These are phyloP conservation scores for Mucor racemosus DNA, from an alignment of 371 early-diverging fungal species.

Conservation along the genomic window DNA sequence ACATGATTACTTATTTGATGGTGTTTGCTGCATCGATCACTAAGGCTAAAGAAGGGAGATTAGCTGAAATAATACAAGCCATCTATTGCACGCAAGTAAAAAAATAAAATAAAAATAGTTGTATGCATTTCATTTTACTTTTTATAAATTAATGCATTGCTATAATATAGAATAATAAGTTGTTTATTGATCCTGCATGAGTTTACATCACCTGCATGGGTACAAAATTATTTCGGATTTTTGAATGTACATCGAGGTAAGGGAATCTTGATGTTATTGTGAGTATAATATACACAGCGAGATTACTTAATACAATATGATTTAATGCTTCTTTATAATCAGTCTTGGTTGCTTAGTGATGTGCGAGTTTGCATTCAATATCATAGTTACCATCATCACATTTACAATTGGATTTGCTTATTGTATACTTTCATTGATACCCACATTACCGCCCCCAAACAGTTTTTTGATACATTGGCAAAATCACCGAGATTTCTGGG, in stretches of 20 bases:
- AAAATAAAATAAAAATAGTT: background rate
- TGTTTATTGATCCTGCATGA: constrained; percentile 37
- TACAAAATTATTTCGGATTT: constrained; percentile 43
- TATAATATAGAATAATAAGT: constrained; percentile 25
- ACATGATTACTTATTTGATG: constrained; percentile 33
- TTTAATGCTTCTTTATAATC: too few relatives aligned
- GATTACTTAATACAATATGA: too few relatives aligned
- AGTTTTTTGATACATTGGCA: constrained; percentile 42
- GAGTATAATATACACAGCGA: constrained; percentile 9
- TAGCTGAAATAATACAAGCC: constrained; percentile 43
- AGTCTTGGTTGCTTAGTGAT: constrained; percentile 48
- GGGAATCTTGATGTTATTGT: constrained; percentile 44
- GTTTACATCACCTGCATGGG: constrained; percentile 28
- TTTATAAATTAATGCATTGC: background rate
- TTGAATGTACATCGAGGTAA: constrained; percentile 40
- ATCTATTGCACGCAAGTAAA: constrained; percentile 46
- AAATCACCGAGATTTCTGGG: constrained; percentile 45
- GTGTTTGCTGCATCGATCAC: constrained; percentile 41
- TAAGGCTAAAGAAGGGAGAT: constrained; percentile 36
- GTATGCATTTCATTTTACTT: background rate
- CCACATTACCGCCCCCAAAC: constrained; percentile 35
- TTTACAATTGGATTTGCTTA: constrained; percentile 42
- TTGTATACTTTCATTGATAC: constrained; percentile 39
- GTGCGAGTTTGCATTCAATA: constrained; percentile 39
- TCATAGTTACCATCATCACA: constrained; percentile 41